A percentile compares a stretch with the other conserved stretches of the same genome.
phyloP scores from a whole-genome alignment of 1,284 basidiomycete genomes.

The Austroboletus olivaceoglutinosus region DNA sequence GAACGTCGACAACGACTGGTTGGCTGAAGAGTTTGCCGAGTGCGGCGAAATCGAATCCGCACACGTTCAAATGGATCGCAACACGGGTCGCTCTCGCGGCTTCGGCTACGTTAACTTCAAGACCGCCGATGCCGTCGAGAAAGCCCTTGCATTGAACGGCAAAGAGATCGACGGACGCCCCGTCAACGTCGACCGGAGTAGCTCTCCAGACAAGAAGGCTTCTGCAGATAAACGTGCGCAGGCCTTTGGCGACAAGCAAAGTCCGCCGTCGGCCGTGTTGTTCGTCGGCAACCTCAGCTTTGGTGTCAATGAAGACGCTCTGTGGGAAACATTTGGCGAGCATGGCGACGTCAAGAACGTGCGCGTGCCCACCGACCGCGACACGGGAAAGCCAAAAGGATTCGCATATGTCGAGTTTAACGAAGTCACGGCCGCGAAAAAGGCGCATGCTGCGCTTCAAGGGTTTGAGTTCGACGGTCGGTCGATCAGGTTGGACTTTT shows the following conservation, averaged over 20 bases:
- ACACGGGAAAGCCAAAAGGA: slow-evolving; percentile 89
- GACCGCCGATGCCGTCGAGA: slow-evolving; percentile 69
- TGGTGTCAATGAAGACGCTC: slow-evolving; percentile 74
- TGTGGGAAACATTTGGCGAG: slow-evolving; percentile 93
- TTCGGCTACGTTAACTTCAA: slow-evolving; percentile 97
- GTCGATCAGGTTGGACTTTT: slow-evolving; percentile 83
- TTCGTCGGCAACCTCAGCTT: slow-evolving; percentile 94
- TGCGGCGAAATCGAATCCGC: slow-evolving; percentile 89
- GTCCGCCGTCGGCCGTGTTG: slow-evolving; percentile 73
- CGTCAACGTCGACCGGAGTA: slow-evolving; percentile 84
- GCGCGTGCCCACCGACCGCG: slow-evolving; percentile 90
- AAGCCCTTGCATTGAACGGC: slow-evolving; percentile 75
- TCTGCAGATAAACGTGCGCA: slow-evolving; percentile 71
- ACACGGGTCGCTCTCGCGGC: slow-evolving; percentile 83
- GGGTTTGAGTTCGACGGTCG: slow-evolving; percentile 86
- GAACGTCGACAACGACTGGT: slow-evolving; percentile 98
- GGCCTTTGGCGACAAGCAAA: slow-evolving; percentile 71
- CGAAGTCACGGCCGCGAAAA: slow-evolving; percentile 77
- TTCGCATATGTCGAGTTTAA: slow-evolving; percentile 97
- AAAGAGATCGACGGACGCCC: slow-evolving; percentile 91
- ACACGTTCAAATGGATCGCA: slow-evolving; percentile 89
- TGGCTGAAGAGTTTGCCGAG: slow-evolving; percentile 85
- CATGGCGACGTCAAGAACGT: slow-evolving; percentile 89
- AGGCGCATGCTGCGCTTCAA: slow-evolving; percentile 70
- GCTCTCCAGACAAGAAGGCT: slow-evolving; percentile 54